Evolutionary conservation across 2,329 filamentous ascomycete species (phyloP), one percentile per base, ranked within the genome.

Genomic region (Chaetomium olivaceum): DNA sequence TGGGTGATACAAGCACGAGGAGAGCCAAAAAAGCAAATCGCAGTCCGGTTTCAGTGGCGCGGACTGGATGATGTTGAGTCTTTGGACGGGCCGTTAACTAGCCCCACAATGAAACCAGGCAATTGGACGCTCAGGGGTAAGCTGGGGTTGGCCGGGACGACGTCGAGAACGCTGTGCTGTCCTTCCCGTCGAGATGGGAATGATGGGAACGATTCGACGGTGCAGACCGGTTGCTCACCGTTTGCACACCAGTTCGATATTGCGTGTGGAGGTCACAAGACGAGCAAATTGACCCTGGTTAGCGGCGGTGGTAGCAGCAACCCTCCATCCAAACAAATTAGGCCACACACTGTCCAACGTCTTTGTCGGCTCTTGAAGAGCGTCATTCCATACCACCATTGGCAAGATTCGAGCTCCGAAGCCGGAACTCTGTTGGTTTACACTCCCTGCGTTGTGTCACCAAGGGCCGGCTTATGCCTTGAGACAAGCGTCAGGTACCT

Each of bases 221-320:
- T 46, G 48, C 29, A 39, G 27, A 11, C n/a, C 58, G 36, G 3
- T 16, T n/a, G 23, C 23, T 39, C 29, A 14, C 27, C 12, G 46
- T 25, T 51, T 51, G 29, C 43, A 51, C 43, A 51, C 43, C 21
- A 59, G 21, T 60, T 58, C 19, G 56, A 58, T 58, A 43, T 58
- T 52, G 25, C 31, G 9, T 23, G 6, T 27, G 39, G 43, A 58
- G 39, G 61, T 63, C 61, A 63, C 54, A 57, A 51, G 61, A 63
- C 61, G 21, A 39, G 31, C 54, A 57, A 36, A 25, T 51, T 57
- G 27, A 43, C 7, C 39, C 51, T 29, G 27, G 27, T 29, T 36
- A 61, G 52, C 39, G 29, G 29, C 25, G 19, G 51, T 39, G 39
- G 61, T 21, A 21, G 23, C 36, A 50, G 36, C 51, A 29, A 33